phyloP scores from a whole-genome alignment of 2,329 filamentous ascomycete genomes.

The Calonectria pseudoturangicola region DNA sequence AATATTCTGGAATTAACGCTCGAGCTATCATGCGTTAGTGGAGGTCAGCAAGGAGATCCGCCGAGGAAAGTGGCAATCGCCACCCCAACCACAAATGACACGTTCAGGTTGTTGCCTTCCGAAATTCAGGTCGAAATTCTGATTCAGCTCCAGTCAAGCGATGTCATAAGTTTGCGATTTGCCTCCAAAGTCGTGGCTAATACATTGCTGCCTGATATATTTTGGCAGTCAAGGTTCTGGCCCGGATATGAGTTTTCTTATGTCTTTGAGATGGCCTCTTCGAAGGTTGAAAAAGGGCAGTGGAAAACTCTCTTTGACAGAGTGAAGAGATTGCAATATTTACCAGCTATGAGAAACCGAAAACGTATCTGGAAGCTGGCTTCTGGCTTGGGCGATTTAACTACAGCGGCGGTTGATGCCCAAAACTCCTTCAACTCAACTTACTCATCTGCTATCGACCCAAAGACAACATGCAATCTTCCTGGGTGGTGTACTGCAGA shows the following conservation, averaged over 20 bases:
- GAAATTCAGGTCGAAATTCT: constrained; percentile 28
- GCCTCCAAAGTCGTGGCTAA: constrained; percentile 4
- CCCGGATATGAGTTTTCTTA: constrained; percentile 7
- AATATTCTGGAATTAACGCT: constrained; percentile 21
- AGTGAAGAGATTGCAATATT: not conserved
- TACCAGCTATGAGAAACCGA: constrained; percentile 30
- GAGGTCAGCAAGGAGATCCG: constrained; percentile 1
- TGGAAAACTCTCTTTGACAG: constrained; percentile 5
- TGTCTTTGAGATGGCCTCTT: constrained; percentile 2
- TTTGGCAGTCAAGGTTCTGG: constrained; percentile 27
- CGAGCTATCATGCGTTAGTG: not conserved
- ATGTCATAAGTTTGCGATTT: constrained; percentile 26
- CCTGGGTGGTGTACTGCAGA: constrained; percentile 25
- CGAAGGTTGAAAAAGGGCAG: not conserved
- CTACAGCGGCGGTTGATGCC: constrained; percentile 26
- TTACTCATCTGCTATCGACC: constrained; percentile 33
- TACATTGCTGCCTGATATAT: constrained; percentile 6
- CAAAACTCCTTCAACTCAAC: constrained; percentile 17
- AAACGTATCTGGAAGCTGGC: constrained; percentile 30
- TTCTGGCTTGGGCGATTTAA: constrained; percentile 25
- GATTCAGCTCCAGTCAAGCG: not conserved
- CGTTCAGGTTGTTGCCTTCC: constrained; percentile 7
- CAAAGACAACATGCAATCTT: constrained; percentile 18
- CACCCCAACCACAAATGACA: constrained; percentile 25
- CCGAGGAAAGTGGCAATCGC: constrained; percentile 17